These are phyloP conservation scores for Echria macrotheca DNA, from an alignment of 495 filamentous ascomycete genomes.

Conservation along the genomic window DNA sequence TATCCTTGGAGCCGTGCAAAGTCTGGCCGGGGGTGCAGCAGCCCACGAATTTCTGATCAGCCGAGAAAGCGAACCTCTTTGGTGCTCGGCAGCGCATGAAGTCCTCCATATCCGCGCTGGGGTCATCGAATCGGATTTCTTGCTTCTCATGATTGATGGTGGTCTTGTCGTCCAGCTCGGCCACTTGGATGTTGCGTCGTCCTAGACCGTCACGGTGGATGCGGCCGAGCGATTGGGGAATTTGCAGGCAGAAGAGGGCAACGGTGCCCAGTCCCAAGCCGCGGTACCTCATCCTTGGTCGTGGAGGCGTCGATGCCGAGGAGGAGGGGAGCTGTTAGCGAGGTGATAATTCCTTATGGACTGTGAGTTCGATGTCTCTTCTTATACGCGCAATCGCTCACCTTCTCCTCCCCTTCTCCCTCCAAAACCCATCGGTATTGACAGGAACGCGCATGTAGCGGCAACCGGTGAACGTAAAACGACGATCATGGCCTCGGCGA, in stretches of 20 bases:
- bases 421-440: too few species aligned
- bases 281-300: not conserved
- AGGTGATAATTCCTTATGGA: too few species aligned
- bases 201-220: not conserved
- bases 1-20: not conserved
- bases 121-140: not conserved
- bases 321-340: too few species aligned
- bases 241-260: not conserved
- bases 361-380: too few species aligned
- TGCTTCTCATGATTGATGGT: not conserved
- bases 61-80: slow-evolving; percentile 1
- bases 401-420: too few species aligned
- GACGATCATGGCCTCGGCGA: too few species aligned
- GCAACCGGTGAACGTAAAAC: too few species aligned
- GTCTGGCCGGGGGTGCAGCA: not conserved
- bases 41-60: not conserved
- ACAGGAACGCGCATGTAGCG: too few species aligned
- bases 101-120: not conserved
- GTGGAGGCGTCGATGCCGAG: too few species aligned
- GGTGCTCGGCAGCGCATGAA: not conserved
- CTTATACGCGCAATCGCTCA: too few species aligned
- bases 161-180: not conserved
- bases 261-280: not conserved
- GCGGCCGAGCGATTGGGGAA: not conserved
- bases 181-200: slow-evolving; percentile 1